Base-by-base conservation (phyloP, 352 stramenopile genomes). In the Pythium phragmitis region DNA sequence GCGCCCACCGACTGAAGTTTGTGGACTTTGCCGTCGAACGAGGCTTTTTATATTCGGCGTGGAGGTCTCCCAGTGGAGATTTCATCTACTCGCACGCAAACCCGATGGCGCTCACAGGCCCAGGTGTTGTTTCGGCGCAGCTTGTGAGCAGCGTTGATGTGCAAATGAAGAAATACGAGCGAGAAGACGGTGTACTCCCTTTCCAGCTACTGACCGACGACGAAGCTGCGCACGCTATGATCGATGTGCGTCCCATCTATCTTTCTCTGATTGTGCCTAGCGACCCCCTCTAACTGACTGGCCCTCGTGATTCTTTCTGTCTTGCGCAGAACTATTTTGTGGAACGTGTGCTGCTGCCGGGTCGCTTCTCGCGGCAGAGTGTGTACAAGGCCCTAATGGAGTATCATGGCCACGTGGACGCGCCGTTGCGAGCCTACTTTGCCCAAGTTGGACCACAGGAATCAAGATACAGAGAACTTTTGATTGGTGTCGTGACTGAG, bases 21-120 rank as follows among this genome's bases (percentile, higher is more conserved):
- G 77, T 92, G 21, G 81, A 91, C 54, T 91, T 92, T 65, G 74
- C 75, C 0, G 74, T 91, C 11, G 79, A 92, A 43, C 79, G 87
- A 43, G 81, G 78, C 28, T 80, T 79, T 23, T 53, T 92, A 37
- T 90, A 87, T 43, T 91, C 80, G n/a, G 80, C 78, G 1, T 92
- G 84, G 83, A 73, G 83, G 1, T 89, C 80, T 12, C 53, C 84
- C 8, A 75, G 71, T 48, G 77, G 80, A 0, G 79, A 91, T 30
- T 76, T 82, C 17, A 69, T 89, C 14, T 89, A 75, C 60, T 80
- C 79, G 21, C 82, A 92, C 53, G 60, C 75, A 13, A 90, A 92
- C 19, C 77, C 82, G 19, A 89, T 90, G 79, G 82, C 79, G 6
- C 55, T 85, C 0, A 92, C 84, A 3, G 80, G 84, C 4, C 82